Conservation (phyloP, 2,329 filamentous ascomycete species). For the Huntiella decipiens region DNA sequence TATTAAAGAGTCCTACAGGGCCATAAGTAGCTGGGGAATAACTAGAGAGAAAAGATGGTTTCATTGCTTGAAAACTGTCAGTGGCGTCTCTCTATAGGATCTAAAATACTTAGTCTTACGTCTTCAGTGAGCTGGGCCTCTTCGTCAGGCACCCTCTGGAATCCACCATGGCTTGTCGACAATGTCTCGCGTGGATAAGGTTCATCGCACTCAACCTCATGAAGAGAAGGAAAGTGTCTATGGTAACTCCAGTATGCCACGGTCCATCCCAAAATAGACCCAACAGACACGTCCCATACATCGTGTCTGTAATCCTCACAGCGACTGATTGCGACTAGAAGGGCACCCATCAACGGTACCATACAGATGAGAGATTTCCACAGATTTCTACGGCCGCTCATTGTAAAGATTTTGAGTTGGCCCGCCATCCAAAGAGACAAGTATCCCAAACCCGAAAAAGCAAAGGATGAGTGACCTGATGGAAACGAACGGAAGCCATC, state of each 20-base stretch:
- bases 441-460: constrained; percentile 63
- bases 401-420: constrained; percentile 37
- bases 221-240: constrained; percentile 40
- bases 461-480: constrained; percentile 60
- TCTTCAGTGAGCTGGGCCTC: constrained; percentile 22
- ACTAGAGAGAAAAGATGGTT: no score
- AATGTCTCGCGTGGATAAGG: constrained; percentile 32
- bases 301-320: constrained; percentile 55
- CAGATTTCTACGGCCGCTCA: constrained; percentile 30
- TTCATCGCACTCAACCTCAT: constrained; percentile 33
- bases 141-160: constrained; percentile 32
- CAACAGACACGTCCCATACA: constrained; percentile 47
- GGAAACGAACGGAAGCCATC: constrained; percentile 77
- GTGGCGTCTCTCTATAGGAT: no score
- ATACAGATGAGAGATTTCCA: constrained; percentile 38
- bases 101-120: no score
- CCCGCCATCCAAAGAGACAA: constrained; percentile 51
- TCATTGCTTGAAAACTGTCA: no score
- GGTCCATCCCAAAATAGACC: constrained; percentile 38
- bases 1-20: no score
- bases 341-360: constrained; percentile 39
- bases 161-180: constrained; percentile 17
- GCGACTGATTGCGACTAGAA: constrained; percentile 49
- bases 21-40: no score
- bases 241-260: constrained; percentile 49